Evolutionary conservation across 2,329 filamentous ascomycete species (phyloP).

Genomic region (Falciphora oryzae): DNA sequence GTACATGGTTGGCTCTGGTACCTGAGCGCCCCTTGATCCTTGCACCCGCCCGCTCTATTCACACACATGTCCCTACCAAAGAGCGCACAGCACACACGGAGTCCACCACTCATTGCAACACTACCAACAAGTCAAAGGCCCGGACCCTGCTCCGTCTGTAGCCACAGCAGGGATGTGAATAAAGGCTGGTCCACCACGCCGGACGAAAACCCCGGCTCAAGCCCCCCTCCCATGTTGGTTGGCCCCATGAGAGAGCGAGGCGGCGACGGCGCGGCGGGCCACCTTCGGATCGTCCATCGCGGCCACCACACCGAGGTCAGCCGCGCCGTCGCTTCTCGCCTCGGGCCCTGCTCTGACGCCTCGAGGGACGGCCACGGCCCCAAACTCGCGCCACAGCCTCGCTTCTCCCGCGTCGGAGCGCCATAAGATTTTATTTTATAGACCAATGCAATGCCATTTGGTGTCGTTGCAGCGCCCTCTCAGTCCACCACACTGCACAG

Average conservation of each 20-base stretch:
- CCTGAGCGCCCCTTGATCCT: background rate
- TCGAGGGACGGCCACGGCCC: background rate
- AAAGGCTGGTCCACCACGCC: background rate
- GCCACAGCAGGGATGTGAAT: background rate
- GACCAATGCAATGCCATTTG: no score
- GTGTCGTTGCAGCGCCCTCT: no score
- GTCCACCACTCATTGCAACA: no score
- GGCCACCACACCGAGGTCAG: background rate
- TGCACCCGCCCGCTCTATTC: background rate
- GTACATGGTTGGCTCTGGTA: background rate
- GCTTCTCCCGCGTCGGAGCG: no score
- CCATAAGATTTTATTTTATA: background rate
- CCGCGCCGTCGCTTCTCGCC: background rate
- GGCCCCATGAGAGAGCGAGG: background rate
- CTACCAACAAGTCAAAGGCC: background rate
- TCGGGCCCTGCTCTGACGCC: background rate
- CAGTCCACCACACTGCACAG: no score
- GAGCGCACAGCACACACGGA: no score
- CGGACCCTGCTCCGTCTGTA: background rate
- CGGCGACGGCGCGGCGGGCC: background rate
- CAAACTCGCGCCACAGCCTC: background rate
- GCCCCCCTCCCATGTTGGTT: background rate
- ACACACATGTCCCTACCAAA: background rate
- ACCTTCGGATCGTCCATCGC: background rate
- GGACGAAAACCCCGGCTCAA: background rate